Conservation (phyloP, 2,329 filamentous ascomycete species). For the Aspergillus sp. region DNA sequence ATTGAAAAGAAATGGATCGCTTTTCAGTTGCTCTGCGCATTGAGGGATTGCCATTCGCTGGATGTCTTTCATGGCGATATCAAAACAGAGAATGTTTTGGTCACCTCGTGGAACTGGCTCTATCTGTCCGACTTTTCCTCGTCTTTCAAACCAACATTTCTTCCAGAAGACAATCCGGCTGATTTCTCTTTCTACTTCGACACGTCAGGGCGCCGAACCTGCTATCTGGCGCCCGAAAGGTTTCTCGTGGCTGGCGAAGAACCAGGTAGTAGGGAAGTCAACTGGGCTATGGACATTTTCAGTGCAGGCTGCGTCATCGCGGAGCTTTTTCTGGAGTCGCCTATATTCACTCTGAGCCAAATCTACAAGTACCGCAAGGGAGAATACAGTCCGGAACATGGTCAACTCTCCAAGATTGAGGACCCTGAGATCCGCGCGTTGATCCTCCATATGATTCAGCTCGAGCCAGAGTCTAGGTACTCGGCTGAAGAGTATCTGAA, state of each 20-base stretch:
- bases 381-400: constrained; percentile 84
- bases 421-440: constrained; percentile 85
- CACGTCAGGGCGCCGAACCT: constrained; percentile 84
- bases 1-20: constrained; percentile 99
- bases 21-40: constrained; percentile 88
- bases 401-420: constrained; percentile 80
- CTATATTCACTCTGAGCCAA: constrained; percentile 96
- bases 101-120: constrained; percentile 99
- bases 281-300: constrained; percentile 99
- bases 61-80: constrained; percentile 97
- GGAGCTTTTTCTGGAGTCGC: constrained; percentile 89
- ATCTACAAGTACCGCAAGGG: constrained; percentile 91
- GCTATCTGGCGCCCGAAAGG: constrained; percentile 91
- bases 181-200: constrained; percentile 99
- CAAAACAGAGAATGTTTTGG: constrained; percentile 94
- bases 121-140: constrained; percentile 98
- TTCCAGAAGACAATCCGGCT: constrained; percentile 94
- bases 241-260: constrained; percentile 74
- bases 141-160: constrained; percentile 87
- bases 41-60: constrained; percentile 86
- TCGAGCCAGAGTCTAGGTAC: constrained; percentile 88
- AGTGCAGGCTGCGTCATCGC: constrained; percentile 96
- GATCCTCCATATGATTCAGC: constrained; percentile 92
- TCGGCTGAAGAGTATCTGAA: constrained; percentile 92
- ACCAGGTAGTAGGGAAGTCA: constrained; percentile 64